Conservation (phyloP, 305 asterid species). For the Fraxinus sp. region DNA sequence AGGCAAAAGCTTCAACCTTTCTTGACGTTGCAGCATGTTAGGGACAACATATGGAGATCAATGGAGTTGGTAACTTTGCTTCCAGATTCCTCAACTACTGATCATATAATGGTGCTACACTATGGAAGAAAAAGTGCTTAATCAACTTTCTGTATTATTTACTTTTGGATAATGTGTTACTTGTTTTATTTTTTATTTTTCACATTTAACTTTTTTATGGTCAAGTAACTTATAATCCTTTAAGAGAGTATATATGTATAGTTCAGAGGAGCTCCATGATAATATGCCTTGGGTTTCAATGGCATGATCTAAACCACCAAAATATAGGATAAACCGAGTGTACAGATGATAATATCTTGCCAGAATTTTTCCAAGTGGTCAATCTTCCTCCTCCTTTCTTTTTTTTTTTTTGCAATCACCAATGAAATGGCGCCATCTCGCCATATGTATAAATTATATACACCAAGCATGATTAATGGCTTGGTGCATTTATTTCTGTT, state of each 20-base stretch:
- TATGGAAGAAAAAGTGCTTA: slow-evolving; percentile 27
- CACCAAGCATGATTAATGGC: not conserved
- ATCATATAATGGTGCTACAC: slow-evolving; percentile 37
- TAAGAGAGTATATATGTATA: not conserved
- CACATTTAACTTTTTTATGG: not conserved
- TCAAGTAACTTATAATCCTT: not conserved
- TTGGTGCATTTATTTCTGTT: not conserved
- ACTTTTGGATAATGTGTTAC: not conserved
- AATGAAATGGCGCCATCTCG: no score
- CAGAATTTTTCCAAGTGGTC: no score
- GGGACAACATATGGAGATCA: not conserved
- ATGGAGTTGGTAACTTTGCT: slow-evolving; percentile 26
- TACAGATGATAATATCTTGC: no score
- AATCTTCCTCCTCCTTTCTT: no score
- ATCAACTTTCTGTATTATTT: not conserved
- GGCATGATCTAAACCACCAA: not conserved
- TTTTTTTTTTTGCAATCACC: no score
- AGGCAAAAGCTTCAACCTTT: not conserved
- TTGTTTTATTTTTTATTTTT: not conserved
- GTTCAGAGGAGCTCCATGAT: not conserved
- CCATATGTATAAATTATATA: no score
- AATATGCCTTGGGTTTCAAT: not conserved
- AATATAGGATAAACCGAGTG: no score
- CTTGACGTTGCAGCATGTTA: slow-evolving; percentile 2
- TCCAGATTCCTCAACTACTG: slow-evolving; percentile 19